phyloP scores from a whole-genome alignment of 805 yeast genomes.

The Lipomyces yamadae region DNA sequence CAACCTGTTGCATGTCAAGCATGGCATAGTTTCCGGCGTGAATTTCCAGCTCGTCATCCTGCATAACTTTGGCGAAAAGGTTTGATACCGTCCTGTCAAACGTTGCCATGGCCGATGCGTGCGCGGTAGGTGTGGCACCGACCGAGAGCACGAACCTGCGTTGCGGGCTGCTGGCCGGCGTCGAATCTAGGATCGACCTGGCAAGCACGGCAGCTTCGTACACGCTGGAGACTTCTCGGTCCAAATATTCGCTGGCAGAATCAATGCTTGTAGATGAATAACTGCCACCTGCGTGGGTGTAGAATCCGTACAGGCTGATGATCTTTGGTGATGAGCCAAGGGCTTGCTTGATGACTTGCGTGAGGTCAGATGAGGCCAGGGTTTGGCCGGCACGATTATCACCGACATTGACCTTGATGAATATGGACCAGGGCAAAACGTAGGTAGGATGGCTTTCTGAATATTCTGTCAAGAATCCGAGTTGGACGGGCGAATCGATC shows the following conservation, averaged over 20 bases:
- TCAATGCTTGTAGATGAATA: constrained; percentile 55
- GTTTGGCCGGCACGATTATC: constrained; percentile 68
- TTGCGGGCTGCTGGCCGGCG: constrained; percentile 23
- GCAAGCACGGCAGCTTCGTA: constrained; percentile 56
- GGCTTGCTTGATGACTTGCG: constrained; percentile 45
- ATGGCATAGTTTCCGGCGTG: constrained; percentile 84
- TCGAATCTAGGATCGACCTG: constrained; percentile 32
- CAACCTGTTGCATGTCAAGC: constrained; percentile 77
- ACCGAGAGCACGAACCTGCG: constrained; percentile 59
- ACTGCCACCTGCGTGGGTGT: constrained; percentile 81
- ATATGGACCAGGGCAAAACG: constrained; percentile 58
- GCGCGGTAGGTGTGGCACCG: constrained; percentile 84
- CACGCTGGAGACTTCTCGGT: constrained; percentile 64
- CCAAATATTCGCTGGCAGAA: constrained; percentile 55
- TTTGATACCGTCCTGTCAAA: neutral
- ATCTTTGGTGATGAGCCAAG: constrained; percentile 19
- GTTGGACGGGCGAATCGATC: constrained; percentile 65
- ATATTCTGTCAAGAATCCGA: constrained; percentile 44
- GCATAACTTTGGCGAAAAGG: neutral
- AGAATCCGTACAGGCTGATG: constrained; percentile 60
- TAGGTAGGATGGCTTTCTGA: constrained; percentile 40
- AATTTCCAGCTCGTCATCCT: constrained; percentile 59
- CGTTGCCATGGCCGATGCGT: constrained; percentile 38
- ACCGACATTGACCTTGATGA: constrained; percentile 73
- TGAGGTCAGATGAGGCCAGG: constrained; percentile 48